Percentiles rank a stretch among this genome's conserved stretches.
Conservation (phyloP, 1,139 yeast genomes). For the Spencermartinsiella ligniputridi region DNA sequence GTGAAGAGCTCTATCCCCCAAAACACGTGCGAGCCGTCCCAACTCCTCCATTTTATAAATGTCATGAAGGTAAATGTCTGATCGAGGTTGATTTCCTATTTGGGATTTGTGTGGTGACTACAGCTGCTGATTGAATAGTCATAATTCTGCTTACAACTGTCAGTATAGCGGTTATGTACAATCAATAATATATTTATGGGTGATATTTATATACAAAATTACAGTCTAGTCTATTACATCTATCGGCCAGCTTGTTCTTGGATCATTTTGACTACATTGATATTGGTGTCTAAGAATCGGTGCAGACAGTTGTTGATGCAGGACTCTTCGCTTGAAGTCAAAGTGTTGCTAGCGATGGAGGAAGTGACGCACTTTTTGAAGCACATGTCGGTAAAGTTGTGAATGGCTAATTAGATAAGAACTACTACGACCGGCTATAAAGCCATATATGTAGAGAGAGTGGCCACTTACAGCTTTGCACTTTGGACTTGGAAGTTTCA, state of each 20-base stretch:
- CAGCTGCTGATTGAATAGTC: not conserved
- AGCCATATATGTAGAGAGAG: not conserved
- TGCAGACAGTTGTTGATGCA: constrained; percentile 80
- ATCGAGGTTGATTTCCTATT: not conserved
- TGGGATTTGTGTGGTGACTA: constrained; percentile 1
- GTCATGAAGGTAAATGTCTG: no score
- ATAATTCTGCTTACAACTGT: no score
- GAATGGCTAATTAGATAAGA: constrained; percentile 45
- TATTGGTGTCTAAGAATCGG: constrained; percentile 82
- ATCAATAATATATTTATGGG: no score
- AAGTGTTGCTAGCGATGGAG: constrained; percentile 44
- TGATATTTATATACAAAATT: no score
- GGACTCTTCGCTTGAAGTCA: constrained; percentile 57
- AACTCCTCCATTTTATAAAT: no score
- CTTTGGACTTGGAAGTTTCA: constrained; percentile 83
- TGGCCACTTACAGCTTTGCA: constrained; percentile 54
- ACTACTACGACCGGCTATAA: not conserved
- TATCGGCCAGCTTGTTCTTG: not conserved
- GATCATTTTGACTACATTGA: constrained; percentile 66
- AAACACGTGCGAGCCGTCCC: no score
- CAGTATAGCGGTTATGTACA: no score
- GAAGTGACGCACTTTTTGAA: constrained; percentile 77
- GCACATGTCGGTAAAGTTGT: constrained; percentile 83
- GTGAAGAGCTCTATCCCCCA: not conserved
- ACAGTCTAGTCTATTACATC: no score